Evolutionary conservation across 2,329 filamentous ascomycete genomes (phyloP), one percentile per base, ranked within the genome.

Genomic region (Aspergillus texensis): DNA sequence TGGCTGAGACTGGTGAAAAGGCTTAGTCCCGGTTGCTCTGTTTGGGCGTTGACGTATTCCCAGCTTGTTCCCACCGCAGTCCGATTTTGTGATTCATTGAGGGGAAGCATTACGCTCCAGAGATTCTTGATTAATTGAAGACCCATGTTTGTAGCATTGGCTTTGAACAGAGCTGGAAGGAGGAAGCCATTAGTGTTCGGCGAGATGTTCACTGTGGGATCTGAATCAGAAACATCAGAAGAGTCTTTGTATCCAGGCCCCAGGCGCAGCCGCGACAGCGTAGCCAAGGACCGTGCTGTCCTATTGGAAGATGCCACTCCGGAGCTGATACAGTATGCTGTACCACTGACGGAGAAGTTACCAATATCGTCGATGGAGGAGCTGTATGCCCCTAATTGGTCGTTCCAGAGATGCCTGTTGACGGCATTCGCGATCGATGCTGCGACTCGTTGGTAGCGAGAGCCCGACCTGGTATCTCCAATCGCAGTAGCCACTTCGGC

Each of bases 141-240:
- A 3, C 68, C 72, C 0, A 71, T 62, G 3, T 69, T 66, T 5
- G 67, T 73, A 16, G 65, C 69, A 56, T 70, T 72, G 0, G 72
- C 70, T 28, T 68, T 58, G 56, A 79, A 72, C 0, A 82, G 67
- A 0, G 79, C 75, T 46, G 76, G 69, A 5, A 83, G 74, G 2
- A 83, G 70, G 64, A 83, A 82, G 2, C 80, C 79, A 14, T 75
- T 79, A 28, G 80, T 83, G 67, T 83, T 83, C 12, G 83, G 81
- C 3, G 80, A 82, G 39, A 82, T 77, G 1, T 70, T 62, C 1
- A 67, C 72, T 12, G 66, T 62, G 1, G 68, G 58, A 30, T 52
- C 48, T 19, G 66, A 57, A 21, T 57, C 62, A 9, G 71, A 67
- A 24, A 58, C 63, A 9, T 68, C 71, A 10, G 62, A 61, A n/a